Evolutionary conservation across 306 rosid genomes (phyloP), one percentile per base, ranked within the genome.

Genomic region (Vigna radiata): DNA sequence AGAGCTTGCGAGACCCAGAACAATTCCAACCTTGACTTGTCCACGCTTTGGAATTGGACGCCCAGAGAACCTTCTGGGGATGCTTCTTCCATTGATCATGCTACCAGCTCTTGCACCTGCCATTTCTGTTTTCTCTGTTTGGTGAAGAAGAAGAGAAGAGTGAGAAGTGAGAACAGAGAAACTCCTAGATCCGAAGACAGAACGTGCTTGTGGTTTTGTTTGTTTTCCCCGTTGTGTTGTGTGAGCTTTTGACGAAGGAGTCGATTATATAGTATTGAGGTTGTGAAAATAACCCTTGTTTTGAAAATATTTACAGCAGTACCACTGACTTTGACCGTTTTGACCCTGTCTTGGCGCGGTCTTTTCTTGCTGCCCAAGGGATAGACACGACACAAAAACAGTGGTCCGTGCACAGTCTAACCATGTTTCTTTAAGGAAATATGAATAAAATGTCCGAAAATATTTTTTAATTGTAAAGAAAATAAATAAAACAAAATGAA

Each of bases 31-130:
- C 76, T 90, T 93, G 31, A 93, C 94, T 43, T 87, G 91, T 44
- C 96, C 97, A 44, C 97, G 68, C 85, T 70, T 87, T 4, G 97
- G 97, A 82, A 87, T 86, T 33, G 77, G 89, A 59, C 92, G 90
- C 31, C 86, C 81, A 0, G 83, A 41, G 74, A 3, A 10, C 68
- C 88, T 77, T 27, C 73, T 56, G 0, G 82, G 72, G 8, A 53
- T 49, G 33, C 59, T 81, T 41, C 85, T 81, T 52, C 87, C 82
- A 6, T 39, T 85, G 70, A 85, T 81, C 85, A 73, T 70, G 1
- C 49, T 72, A 65, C 65, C 62, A 3, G 4, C 27, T 14, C 86
- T 82, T 61, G 77, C 19, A 47, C 89, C 83, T 85, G 76, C 83
- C 86, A 84, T 82, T 21, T 62, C 13, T 44, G 6, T 33, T 49